Conservation (phyloP, 257 asterid genomes). For the Henckelia pumila region DNA sequence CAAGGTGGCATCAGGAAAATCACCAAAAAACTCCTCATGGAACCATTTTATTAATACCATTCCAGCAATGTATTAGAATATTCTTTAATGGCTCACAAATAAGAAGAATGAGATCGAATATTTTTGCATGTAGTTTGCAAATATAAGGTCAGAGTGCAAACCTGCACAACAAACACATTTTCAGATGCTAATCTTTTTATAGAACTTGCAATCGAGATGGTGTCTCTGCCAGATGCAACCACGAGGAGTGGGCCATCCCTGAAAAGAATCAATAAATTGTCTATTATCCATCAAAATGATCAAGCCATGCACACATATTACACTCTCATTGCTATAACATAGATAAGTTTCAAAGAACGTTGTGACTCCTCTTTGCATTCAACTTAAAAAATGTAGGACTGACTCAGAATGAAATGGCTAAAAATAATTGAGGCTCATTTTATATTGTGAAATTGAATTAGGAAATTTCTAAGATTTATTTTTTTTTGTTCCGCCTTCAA, state of each 20-base stretch:
- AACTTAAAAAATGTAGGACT: no score
- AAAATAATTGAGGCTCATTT: not conserved
- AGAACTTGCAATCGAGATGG: slow-evolving; percentile 89
- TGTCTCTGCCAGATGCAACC: slow-evolving; percentile 98
- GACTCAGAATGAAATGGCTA: not conserved
- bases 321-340: not conserved
- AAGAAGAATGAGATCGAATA: slow-evolving; percentile 13
- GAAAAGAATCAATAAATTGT: slow-evolving; percentile 29
- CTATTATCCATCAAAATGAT: slow-evolving; percentile 19
- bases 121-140: not conserved
- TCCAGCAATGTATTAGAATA: not conserved
- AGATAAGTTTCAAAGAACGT: not conserved
- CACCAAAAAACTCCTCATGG: slow-evolving; percentile 21
- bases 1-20: slow-evolving; percentile 4
- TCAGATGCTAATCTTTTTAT: slow-evolving; percentile 86
- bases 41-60: slow-evolving; percentile 6
- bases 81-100: not conserved
- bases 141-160: slow-evolving; percentile 31
- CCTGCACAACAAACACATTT: slow-evolving; percentile 94
- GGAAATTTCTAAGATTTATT: not conserved
- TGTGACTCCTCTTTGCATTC: not conserved
- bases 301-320: slow-evolving; percentile 15
- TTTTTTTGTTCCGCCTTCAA: not conserved
- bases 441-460: no score
- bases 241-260: slow-evolving; percentile 99